Evolutionary conservation across 805 yeast species (phyloP).

Genomic region (Yamadazyma nakazawae): DNA sequence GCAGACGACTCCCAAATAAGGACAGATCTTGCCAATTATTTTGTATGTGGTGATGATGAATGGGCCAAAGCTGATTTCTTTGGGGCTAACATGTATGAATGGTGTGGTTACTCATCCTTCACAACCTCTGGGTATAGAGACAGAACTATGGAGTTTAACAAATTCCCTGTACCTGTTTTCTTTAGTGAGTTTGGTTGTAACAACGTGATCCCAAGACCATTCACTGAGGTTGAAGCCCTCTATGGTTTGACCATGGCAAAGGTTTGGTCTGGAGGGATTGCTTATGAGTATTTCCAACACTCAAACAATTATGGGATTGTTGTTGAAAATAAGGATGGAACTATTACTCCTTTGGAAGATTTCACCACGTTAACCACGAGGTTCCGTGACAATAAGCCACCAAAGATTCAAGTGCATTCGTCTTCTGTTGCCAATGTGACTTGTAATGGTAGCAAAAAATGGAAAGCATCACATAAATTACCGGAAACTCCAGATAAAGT

Average conservation of each 20-base stretch:
- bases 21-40: slow-evolving; percentile 25
- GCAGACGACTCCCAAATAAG: slow-evolving; percentile 35
- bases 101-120: slow-evolving; percentile 41
- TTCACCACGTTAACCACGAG: slow-evolving; percentile 26
- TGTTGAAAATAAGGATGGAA: slow-evolving; percentile 23
- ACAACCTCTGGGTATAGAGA: slow-evolving; percentile 37
- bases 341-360: slow-evolving; percentile 25
- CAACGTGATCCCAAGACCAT: slow-evolving; percentile 32
- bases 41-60: slow-evolving; percentile 25
- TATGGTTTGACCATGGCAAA: slow-evolving; percentile 31
- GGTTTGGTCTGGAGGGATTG: slow-evolving; percentile 41
- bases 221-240: slow-evolving; percentile 36
- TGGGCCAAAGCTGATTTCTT: slow-evolving; percentile 28
- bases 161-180: slow-evolving; percentile 33
- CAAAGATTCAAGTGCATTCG: slow-evolving; percentile 19
- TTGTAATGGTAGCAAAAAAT: slow-evolving; percentile 6
- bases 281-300: slow-evolving; percentile 36
- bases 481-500: slow-evolving; percentile 43
- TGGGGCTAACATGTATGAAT: slow-evolving; percentile 38
- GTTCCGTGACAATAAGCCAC: slow-evolving; percentile 12
- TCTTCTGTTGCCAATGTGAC: not conserved
- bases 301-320: slow-evolving; percentile 36
- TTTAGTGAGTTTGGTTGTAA: slow-evolving; percentile 42
- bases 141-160: slow-evolving; percentile 27
- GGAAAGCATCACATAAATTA: slow-evolving; percentile 22